phyloP scores from a whole-genome alignment of 768 basidiomycete species.

The Pulveroboletus sp. region DNA sequence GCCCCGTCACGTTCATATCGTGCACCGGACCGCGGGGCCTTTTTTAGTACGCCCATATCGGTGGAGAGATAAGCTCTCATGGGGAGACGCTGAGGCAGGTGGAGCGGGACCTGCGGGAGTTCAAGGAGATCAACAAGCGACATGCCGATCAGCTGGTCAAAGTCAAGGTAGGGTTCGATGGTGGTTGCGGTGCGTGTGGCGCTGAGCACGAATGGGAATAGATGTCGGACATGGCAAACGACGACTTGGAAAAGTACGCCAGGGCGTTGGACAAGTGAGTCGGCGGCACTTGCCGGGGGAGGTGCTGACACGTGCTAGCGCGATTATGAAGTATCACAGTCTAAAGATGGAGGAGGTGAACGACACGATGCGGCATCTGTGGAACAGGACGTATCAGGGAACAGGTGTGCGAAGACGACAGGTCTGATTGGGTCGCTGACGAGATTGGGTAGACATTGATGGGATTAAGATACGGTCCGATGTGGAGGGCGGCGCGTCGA shows the following conservation, averaged over 20 bases:
- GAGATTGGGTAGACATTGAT: conserved; percentile 73
- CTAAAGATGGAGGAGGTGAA: conserved; percentile 99
- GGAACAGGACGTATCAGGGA: conserved; percentile 99
- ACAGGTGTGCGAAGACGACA: conserved; percentile 55
- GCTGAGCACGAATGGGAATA: conserved; percentile 26
- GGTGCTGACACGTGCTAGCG: conserved; percentile 46
- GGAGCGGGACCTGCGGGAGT: conserved; percentile 75
- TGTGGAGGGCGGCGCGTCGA: conserved; percentile 83
- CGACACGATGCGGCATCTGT: conserved; percentile 92
- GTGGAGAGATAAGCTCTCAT: conserved; percentile 76
- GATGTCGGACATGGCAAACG: conserved; percentile 98
- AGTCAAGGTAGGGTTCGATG: conserved; percentile 67
- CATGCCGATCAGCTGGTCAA: conserved; percentile 90
- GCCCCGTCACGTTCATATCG: not conserved
- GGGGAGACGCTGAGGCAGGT: conserved; percentile 59
- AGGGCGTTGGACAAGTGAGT: conserved; percentile 94
- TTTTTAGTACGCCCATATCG: conserved; percentile 68
- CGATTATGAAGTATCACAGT: conserved; percentile 97
- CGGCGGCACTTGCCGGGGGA: not conserved
- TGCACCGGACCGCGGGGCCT: not conserved
- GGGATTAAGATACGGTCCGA: conserved; percentile 95
- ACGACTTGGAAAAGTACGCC: conserved; percentile 94
- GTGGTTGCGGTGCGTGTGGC: not conserved
- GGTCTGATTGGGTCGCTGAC: conserved; percentile 10
- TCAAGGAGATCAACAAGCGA: conserved; percentile 77